Conservation (phyloP, 306 rosid species). For the Astragalus glycyphyllos region DNA sequence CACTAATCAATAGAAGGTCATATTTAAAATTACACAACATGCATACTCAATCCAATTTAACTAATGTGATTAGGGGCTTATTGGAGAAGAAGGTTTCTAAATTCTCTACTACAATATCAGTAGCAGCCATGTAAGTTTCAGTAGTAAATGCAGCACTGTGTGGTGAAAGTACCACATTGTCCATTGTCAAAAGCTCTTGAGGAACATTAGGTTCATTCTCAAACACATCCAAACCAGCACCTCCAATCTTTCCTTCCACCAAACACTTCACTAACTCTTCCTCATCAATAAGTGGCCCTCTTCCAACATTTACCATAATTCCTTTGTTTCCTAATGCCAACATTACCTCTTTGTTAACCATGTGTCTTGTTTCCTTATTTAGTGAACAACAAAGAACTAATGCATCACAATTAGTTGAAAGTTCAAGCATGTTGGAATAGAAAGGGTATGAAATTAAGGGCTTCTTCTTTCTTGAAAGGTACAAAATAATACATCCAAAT, state of each 20-base stretch:
- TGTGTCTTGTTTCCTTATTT: constrained; percentile 45
- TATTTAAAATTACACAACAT: too few relatives aligned
- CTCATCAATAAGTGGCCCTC: constrained; percentile 56
- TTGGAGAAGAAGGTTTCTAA: constrained; percentile 62
- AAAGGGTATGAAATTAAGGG: constrained; percentile 42
- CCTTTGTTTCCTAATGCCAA: constrained; percentile 55
- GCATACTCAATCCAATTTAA: not conserved
- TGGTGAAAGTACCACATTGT: too few relatives aligned
- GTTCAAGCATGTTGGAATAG: constrained; percentile 40
- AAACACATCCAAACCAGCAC: too few relatives aligned
- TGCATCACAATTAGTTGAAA: constrained; percentile 29
- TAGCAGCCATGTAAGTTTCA: not conserved
- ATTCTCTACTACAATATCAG: constrained; percentile 32
- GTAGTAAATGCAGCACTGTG: too few relatives aligned
- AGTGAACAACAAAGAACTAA: constrained; percentile 19
- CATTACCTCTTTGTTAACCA: constrained; percentile 46
- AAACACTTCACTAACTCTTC: constrained; percentile 52
- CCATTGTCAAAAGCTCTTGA: too few relatives aligned
- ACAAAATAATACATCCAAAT: constrained; percentile 54
- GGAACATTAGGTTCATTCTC: too few relatives aligned
- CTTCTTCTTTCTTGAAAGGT: constrained; percentile 50
- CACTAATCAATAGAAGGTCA: too few relatives aligned
- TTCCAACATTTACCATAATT: constrained; percentile 53
- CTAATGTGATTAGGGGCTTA: constrained; percentile 30
- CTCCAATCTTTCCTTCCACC: too few relatives aligned